Evolutionary conservation across 139 green algal species (phyloP).

Genomic region (Coelastrella sp.): DNA sequence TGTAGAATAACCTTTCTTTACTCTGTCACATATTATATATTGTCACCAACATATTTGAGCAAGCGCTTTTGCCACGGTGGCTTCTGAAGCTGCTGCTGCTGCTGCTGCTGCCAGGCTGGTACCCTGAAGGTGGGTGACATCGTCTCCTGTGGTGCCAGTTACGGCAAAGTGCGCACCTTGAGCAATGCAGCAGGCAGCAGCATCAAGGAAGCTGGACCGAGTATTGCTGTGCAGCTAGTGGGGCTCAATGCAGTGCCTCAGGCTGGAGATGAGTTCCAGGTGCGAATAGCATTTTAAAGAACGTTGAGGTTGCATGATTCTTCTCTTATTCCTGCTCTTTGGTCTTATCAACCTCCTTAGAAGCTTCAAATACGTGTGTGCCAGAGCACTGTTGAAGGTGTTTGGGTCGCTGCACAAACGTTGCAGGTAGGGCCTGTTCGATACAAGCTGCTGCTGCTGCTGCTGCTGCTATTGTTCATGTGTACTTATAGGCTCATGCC

Average conservation of each 20-base stretch:
- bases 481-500: slow-evolving; percentile 50
- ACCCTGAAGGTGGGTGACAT: slow-evolving; percentile 91
- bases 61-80: background rate
- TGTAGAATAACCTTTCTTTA: too few species aligned
- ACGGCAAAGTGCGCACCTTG: slow-evolving; percentile 77
- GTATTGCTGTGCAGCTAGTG: slow-evolving; percentile 91
- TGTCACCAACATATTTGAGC: too few species aligned
- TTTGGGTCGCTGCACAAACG: too few species aligned
- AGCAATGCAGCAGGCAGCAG: slow-evolving; percentile 33
- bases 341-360: too few species aligned
- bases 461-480: background rate
- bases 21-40: too few species aligned
- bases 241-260: slow-evolving; percentile 87
- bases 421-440: too few species aligned
- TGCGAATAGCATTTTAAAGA: background rate
- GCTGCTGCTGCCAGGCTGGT: slow-evolving; percentile 69
- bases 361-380: too few species aligned
- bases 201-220: slow-evolving; percentile 79
- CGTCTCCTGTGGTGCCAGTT: slow-evolving; percentile 77
- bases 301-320: background rate
- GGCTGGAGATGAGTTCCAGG: slow-evolving; percentile 94
- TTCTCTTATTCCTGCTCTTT: background rate
- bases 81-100: background rate
- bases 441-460: slow-evolving; percentile 12
- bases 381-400: too few species aligned